Evolutionary conservation across 1,139 yeast genomes (phyloP), one percentile per base, ranked within the genome.

Genomic region (Suhomyces choctaworum): DNA sequence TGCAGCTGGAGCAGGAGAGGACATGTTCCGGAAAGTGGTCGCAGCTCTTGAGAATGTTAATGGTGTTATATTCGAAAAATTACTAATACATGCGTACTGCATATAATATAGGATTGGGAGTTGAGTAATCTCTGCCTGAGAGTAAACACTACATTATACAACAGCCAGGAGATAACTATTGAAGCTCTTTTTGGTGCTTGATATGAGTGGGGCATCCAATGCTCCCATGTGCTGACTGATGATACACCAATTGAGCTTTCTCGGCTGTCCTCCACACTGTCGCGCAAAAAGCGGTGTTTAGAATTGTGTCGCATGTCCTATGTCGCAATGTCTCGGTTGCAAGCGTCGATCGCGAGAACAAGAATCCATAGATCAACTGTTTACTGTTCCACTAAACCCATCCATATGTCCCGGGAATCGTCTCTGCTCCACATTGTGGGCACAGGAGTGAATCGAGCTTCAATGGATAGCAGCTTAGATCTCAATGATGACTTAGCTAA

Each of bases 401-500:
- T 17, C 20, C n/a, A 9, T 4, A 42, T 42, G 46, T 40, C 44
- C 22, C 36, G 27, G 11, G 42, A 34, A 22, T 32, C 34, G 16
- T 27, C 36, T 19, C 23, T 23, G 20, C 22, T 31, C 15, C 34
- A 25, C 13, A 25, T 23, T n/a, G 30, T 37, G 17, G 36, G 31
- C 8, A 26, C 32, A 11, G 32, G 29, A 22, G 30, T 28, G 10
- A 19, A 37, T 29, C 50, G 64, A 27, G 33, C 47, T 10, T 66
- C 71, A 14, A 42, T 56, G 14, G 68, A 64, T 31, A 63, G 54
- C 5, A 62, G 59, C 28, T 56, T 60, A 29, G 58, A 60, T 41
- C 52, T 68, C 36, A 66, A 68, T 45, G 73, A 68, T 42, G 73
- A 67, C 42, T 52, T 68, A 34, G 64, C 56, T n/a, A 47, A 42